Evolutionary conservation across 495 filamentous ascomycete species (phyloP).

Genomic region (Trichoderma virens): DNA sequence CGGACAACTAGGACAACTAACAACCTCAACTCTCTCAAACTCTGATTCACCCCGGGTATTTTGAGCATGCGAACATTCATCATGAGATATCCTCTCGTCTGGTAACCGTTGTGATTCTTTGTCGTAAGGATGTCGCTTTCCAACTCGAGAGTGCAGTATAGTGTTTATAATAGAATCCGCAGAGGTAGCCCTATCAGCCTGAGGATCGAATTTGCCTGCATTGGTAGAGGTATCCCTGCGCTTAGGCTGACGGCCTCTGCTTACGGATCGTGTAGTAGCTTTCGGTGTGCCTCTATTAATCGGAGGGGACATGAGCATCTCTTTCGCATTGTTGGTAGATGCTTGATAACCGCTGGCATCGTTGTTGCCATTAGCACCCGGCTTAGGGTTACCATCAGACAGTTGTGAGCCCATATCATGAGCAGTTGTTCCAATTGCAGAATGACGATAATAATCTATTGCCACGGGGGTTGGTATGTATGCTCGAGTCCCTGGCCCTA

Average conservation of each 20-base stretch:
- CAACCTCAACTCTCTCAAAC: background rate
- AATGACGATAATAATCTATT: background rate
- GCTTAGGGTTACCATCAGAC: background rate
- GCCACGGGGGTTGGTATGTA: background rate
- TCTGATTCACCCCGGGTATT: background rate
- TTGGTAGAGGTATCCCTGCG: background rate
- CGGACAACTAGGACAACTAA: slow-evolving; percentile 2
- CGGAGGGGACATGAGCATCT: background rate
- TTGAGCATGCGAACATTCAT: background rate
- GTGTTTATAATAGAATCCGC: background rate
- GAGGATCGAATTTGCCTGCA: background rate
- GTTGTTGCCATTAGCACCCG: background rate
- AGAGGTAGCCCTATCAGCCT: slow-evolving; percentile 10
- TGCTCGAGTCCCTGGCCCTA: slow-evolving; percentile 7
- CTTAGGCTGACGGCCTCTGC: slow-evolving; percentile 16
- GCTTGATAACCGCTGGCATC: background rate
- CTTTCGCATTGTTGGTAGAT: background rate
- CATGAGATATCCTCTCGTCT: background rate
- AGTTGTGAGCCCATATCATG: background rate
- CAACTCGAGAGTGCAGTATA: background rate
- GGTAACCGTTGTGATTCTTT: too few relatives aligned
- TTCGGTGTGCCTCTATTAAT: background rate
- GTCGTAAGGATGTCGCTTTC: background rate
- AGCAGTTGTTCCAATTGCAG: background rate
- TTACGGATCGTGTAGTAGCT: slow-evolving; percentile 6